Evolutionary conservation across 2,329 filamentous ascomycete species (phyloP).

Genomic region (Diaporthe sp.): DNA sequence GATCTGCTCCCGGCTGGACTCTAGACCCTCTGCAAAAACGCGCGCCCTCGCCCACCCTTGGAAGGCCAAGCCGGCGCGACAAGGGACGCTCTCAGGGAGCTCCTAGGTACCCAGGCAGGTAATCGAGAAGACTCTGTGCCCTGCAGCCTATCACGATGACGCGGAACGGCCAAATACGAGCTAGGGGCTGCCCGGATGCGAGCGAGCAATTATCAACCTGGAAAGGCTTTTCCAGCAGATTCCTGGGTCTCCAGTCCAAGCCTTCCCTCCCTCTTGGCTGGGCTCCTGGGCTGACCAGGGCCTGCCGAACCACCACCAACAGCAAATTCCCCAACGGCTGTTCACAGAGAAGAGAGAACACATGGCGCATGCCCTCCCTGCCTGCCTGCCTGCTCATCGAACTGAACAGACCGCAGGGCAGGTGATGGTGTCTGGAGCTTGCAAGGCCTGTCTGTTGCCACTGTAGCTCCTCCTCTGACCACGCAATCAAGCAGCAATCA

Average conservation of each 20-base stretch:
- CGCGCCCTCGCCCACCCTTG: conserved; percentile 17
- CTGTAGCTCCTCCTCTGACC: neutral
- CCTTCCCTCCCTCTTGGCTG: neutral
- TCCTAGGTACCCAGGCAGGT: neutral
- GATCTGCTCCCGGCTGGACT: conserved; percentile 1
- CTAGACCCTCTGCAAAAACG: conserved; percentile 5
- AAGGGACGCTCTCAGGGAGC: conserved; percentile 25
- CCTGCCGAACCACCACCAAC: neutral
- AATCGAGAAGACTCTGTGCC: conserved; percentile 6
- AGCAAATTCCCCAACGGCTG: neutral
- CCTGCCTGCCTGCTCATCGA: neutral
- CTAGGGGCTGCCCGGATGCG: conserved; percentile 21
- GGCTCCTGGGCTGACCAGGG: neutral
- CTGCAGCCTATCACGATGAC: conserved; percentile 31
- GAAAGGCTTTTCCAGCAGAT: conserved; percentile 11
- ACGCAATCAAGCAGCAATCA: conserved; percentile 3
- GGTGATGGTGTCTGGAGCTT: neutral
- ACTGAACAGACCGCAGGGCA: neutral
- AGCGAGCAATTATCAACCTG: conserved; percentile 13
- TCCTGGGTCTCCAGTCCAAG: neutral
- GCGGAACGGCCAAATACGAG: conserved; percentile 24
- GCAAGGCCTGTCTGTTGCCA: neutral
- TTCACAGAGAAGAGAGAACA: neutral
- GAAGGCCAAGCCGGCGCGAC: conserved; percentile 13
- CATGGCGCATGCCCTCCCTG: neutral